Conservation (phyloP, 2,329 filamentous ascomycete genomes). For the Celoporthe dispersa region DNA sequence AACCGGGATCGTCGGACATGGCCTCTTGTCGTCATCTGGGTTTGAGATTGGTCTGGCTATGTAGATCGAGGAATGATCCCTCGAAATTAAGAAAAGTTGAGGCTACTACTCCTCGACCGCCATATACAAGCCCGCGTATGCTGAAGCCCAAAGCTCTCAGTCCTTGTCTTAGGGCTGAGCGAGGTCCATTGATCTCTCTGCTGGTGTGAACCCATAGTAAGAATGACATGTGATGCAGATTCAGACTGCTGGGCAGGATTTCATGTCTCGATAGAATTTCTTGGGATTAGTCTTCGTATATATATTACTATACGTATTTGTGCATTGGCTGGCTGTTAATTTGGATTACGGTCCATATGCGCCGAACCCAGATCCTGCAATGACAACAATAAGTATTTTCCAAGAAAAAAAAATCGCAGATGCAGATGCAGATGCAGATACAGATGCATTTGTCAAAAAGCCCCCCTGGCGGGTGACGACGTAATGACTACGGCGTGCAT, state of each 20-base stretch:
- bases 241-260: background rate
- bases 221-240: background rate
- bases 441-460: too few relatives aligned
- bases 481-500: background rate
- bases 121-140: background rate
- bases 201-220: background rate
- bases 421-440: background rate
- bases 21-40: background rate
- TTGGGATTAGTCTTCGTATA: background rate
- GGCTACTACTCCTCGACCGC: background rate
- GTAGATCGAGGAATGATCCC: background rate
- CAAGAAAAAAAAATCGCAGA: background rate
- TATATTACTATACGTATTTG: background rate
- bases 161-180: background rate
- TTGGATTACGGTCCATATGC: background rate
- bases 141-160: background rate
- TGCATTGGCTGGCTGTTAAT: background rate
- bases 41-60: background rate
- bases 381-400: background rate
- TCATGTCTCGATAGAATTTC: background rate
- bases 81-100: background rate
- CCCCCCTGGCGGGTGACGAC: background rate
- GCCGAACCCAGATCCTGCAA: background rate
- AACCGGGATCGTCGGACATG: background rate
- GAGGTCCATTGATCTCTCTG: background rate